Evolutionary conservation across 2,329 filamentous ascomycete species (phyloP).

Genomic region (Mycosphaerella sp.): DNA sequence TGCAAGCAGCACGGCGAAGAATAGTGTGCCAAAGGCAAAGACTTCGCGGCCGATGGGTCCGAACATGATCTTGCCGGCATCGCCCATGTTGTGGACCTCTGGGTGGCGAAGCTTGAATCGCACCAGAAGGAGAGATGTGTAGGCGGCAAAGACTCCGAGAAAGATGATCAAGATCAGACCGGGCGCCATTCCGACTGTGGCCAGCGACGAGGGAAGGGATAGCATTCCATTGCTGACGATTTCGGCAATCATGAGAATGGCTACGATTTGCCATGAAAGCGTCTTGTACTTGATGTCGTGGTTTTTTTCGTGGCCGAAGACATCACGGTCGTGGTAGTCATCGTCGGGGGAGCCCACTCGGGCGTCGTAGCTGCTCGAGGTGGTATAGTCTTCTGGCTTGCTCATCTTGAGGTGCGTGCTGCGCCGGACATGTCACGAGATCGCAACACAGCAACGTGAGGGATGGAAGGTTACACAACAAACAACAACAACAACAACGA

Average conservation of each 20-base stretch:
- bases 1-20: constrained; percentile 49
- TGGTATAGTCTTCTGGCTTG: not conserved
- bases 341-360: constrained; percentile 4
- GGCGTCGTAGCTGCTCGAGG: constrained; percentile 3
- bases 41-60: constrained; percentile 27
- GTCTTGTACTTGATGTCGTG: constrained; percentile 15
- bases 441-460: not conserved
- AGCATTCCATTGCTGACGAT: constrained; percentile 43
- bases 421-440: not conserved
- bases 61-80: constrained; percentile 33
- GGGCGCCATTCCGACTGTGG: constrained; percentile 48
- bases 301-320: constrained; percentile 9
- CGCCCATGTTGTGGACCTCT: constrained; percentile 35
- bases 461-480: no score
- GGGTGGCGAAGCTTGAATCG: constrained; percentile 39
- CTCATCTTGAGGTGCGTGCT: not conserved
- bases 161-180: constrained; percentile 47
- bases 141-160: constrained; percentile 47
- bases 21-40: constrained; percentile 41
- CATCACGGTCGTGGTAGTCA: constrained; percentile 9
- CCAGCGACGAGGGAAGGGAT: constrained; percentile 48
- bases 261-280: constrained; percentile 13
- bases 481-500: no score
- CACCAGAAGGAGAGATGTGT: constrained; percentile 47
- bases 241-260: constrained; percentile 15